Conservation (phyloP, 352 stramenopile species). For the Globisporangium nunn region DNA sequence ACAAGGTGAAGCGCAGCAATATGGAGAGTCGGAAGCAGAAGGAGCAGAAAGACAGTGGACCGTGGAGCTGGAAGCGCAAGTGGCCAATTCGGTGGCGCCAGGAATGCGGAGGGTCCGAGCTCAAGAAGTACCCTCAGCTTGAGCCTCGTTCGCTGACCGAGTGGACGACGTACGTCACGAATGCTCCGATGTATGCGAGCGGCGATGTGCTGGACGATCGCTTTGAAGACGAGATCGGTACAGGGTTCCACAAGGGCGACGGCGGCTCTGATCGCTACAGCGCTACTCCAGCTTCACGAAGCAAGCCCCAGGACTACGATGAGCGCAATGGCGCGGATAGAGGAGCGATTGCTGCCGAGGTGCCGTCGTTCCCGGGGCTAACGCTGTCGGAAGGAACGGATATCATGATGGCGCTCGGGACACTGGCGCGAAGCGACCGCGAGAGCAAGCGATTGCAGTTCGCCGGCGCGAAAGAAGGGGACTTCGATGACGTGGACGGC, state of each 20-base stretch:
- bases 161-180: conserved; percentile 72
- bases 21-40: conserved; percentile 27
- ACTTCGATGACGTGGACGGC: conserved; percentile 49
- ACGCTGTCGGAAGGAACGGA: conserved; percentile 72
- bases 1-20: conserved; percentile 47
- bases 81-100: conserved; percentile 73
- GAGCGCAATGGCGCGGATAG: not conserved
- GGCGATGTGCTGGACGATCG: conserved; percentile 43
- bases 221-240: conserved; percentile 4
- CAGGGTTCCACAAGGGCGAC: not conserved
- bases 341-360: not conserved
- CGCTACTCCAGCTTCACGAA: conserved; percentile 1
- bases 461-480: conserved; percentile 35
- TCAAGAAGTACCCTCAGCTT: conserved; percentile 49
- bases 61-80: conserved; percentile 27
- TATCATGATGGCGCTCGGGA: conserved; percentile 63
- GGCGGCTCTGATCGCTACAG: not conserved
- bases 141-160: conserved; percentile 63
- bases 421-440: conserved; percentile 27
- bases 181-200: conserved; percentile 56
- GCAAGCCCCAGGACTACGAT: not conserved
- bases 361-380: conserved; percentile 29
- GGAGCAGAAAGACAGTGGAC: conserved; percentile 20
- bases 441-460: conserved; percentile 31
- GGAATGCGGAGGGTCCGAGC: conserved; percentile 66